Percentiles rank a stretch among this genome's conserved stretches.
Evolutionary conservation across 495 filamentous ascomycete genomes (phyloP).

Genomic region (Letharia columbiana): DNA sequence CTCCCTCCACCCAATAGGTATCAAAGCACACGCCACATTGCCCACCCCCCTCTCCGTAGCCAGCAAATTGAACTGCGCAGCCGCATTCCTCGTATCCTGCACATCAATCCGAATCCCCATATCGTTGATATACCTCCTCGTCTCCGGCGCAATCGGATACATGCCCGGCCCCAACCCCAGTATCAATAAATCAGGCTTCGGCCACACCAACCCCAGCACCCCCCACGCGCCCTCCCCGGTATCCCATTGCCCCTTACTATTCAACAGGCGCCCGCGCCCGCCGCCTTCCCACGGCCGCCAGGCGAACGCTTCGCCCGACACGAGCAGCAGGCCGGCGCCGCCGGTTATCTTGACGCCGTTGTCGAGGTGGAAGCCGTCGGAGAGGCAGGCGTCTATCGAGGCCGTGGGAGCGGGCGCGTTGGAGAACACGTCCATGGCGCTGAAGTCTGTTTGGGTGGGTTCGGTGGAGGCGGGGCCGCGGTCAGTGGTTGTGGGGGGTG

Average conservation of each 20-base stretch:
- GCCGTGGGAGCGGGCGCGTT: slow-evolving; percentile 68
- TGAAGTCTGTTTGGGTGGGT: slow-evolving; percentile 67
- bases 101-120: slow-evolving; percentile 83
- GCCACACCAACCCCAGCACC: slow-evolving; percentile 71
- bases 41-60: slow-evolving; percentile 73
- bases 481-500: slow-evolving; percentile 35
- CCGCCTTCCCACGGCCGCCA: slow-evolving; percentile 62
- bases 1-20: slow-evolving; percentile 78
- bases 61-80: slow-evolving; percentile 79
- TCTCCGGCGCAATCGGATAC: slow-evolving; percentile 64
- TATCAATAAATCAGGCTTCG: slow-evolving; percentile 85
- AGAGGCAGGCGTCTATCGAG: slow-evolving; percentile 66
- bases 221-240: slow-evolving; percentile 59
- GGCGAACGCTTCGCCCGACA: slow-evolving; percentile 75
- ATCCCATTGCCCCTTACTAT: slow-evolving; percentile 75
- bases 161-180: slow-evolving; percentile 72
- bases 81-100: slow-evolving; percentile 87
- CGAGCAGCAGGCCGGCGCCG: slow-evolving; percentile 62
- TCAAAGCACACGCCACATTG: slow-evolving; percentile 78
- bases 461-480: slow-evolving; percentile 52
- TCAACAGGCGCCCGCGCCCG: slow-evolving; percentile 46
- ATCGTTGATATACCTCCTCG: slow-evolving; percentile 59
- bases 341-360: slow-evolving; percentile 60
- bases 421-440: slow-evolving; percentile 67
- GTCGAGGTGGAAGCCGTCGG: slow-evolving; percentile 72